phyloP scores from a whole-genome alignment of 2,329 filamentous ascomycete species.

The Phyllosticta paracitricarpa region DNA sequence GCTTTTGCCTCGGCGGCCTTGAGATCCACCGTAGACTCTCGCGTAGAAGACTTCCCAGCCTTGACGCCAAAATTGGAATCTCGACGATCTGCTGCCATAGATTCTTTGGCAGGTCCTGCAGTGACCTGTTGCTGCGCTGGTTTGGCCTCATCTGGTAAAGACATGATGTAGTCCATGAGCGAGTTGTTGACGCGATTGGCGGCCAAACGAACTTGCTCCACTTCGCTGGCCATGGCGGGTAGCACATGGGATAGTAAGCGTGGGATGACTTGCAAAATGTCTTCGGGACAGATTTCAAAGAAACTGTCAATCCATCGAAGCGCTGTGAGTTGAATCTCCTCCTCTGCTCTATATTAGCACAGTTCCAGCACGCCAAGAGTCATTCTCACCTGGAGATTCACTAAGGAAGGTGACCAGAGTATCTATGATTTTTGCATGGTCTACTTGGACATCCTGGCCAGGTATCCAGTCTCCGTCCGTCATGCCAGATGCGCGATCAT shows the following conservation, averaged over 20 bases:
- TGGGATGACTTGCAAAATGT: conserved; percentile 90
- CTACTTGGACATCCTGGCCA: conserved; percentile 90
- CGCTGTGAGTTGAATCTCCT: conserved; percentile 84
- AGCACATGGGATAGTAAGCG: conserved; percentile 84
- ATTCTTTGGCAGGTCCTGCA: conserved; percentile 29
- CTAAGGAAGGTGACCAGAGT: conserved; percentile 86
- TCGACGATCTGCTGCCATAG: conserved; percentile 28
- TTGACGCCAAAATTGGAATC: conserved; percentile 27
- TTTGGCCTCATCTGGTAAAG: conserved; percentile 57
- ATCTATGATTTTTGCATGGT: conserved; percentile 82
- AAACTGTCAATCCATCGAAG: conserved; percentile 94
- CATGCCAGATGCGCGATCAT: conserved; percentile 32
- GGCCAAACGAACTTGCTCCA: conserved; percentile 79
- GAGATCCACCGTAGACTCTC: conserved; percentile 16
- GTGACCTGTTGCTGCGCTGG: conserved; percentile 35
- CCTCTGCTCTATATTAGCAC: conserved; percentile 47
- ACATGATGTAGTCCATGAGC: conserved; percentile 89
- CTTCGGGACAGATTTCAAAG: conserved; percentile 93
- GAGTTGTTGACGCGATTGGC: conserved; percentile 83
- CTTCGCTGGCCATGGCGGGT: conserved; percentile 84
- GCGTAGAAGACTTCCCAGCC: conserved; percentile 5
- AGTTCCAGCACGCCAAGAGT: conserved; percentile 12
- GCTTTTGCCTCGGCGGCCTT: conserved; percentile 24
- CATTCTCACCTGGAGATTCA: conserved; percentile 57
- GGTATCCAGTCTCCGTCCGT: conserved; percentile 93